Percentiles rank a stretch among this genome's conserved stretches.
Evolutionary conservation across 306 rosid species (phyloP).

Genomic region (Fragaria vesca): DNA sequence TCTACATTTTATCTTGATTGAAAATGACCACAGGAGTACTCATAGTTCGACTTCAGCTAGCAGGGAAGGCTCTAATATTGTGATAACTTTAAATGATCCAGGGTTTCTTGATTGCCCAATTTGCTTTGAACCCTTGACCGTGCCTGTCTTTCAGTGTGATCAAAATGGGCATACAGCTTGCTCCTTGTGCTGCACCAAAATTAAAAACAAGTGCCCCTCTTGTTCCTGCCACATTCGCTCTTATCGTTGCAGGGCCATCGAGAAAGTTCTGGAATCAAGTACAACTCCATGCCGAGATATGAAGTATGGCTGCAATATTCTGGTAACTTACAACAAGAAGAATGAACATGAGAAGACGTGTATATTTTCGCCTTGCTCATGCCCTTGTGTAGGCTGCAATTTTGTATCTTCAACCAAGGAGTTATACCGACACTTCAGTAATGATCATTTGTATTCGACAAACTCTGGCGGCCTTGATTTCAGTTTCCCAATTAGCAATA

Average conservation of each 20-base stretch:
- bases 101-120: background rate
- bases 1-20: background rate
- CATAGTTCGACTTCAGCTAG: background rate
- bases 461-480: no score
- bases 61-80: background rate
- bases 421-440: slow-evolving; percentile 45
- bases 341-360: slow-evolving; percentile 55
- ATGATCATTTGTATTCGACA: slow-evolving; percentile 35
- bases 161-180: slow-evolving; percentile 76
- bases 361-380: slow-evolving; percentile 45
- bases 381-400: slow-evolving; percentile 49
- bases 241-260: slow-evolving; percentile 61
- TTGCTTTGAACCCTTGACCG: background rate
- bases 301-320: slow-evolving; percentile 50
- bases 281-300: slow-evolving; percentile 47
- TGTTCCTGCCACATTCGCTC: slow-evolving; percentile 52
- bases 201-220: slow-evolving; percentile 52
- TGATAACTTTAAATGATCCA: background rate
- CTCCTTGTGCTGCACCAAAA: slow-evolving; percentile 47
- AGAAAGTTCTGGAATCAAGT: slow-evolving; percentile 61
- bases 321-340: slow-evolving; percentile 30
- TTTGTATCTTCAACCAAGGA: slow-evolving; percentile 38
- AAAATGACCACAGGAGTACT: background rate
- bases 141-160: slow-evolving; percentile 49
- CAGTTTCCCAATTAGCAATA: background rate